Evolutionary conservation across 805 yeast species (phyloP).

Genomic region (Yarrowia osloensis): DNA sequence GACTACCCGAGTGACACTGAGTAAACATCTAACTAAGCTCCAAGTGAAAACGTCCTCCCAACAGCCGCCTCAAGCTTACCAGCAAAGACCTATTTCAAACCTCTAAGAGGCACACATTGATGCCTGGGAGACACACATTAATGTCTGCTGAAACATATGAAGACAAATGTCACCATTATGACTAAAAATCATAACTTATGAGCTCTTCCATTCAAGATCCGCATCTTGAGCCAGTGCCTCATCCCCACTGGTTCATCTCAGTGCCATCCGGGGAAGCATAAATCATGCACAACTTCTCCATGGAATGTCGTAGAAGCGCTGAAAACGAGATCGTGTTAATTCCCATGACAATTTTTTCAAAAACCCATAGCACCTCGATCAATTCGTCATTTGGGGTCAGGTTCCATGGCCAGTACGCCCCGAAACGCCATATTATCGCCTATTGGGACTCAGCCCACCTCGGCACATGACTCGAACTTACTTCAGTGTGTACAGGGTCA

Average conservation of each 20-base stretch:
- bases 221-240: too few species aligned
- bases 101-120: too few species aligned
- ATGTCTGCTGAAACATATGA: too few species aligned
- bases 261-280: neutral
- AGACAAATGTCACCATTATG: too few species aligned
- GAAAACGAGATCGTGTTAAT: neutral
- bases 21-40: too few species aligned
- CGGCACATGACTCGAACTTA: slow-evolving; percentile 11
- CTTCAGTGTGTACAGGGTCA: neutral
- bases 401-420: neutral
- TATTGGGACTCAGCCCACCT: slow-evolving; percentile 13
- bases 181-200: too few species aligned
- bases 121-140: too few species aligned
- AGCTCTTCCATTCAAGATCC: too few species aligned
- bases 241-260: neutral
- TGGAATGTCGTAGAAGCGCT: slow-evolving; percentile 8
- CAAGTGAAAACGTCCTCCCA: too few species aligned
- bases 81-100: too few species aligned
- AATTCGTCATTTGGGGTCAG: neutral
- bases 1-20: too few species aligned
- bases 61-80: too few species aligned
- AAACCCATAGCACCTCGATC: neutral
- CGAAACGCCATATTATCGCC: neutral
- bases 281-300: slow-evolving; percentile 3
- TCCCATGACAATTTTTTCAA: neutral